Base-by-base conservation (phyloP, 2,329 filamentous ascomycete species). In the Fusarium mangiferae region DNA sequence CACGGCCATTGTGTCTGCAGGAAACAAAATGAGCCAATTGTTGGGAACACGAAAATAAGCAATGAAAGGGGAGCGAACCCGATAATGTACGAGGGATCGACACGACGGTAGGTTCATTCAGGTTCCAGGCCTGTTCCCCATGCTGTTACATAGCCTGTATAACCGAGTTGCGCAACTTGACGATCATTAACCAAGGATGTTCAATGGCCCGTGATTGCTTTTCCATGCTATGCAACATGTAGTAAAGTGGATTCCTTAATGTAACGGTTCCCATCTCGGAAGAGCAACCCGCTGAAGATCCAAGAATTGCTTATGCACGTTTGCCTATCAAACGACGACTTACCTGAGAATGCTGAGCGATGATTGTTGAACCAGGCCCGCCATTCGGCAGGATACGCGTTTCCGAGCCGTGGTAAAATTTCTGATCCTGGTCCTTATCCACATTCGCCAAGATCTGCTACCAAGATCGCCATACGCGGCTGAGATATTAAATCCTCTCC, bases 161-260 rank as follows among this genome's bases (percentile, higher is more conserved):
- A 64, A 28, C 44, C 28, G 26, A 45, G 18, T 39, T 62, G 46
- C 57, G 46, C 45, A 49, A 42, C 28, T 45, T 11, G 45, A 28
- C 26, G 59, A 70, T 70, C 66, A 33, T 58, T 38, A 59, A 59
- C 67, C 59, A 15, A 66, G 59, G 22, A 38, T 24, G 67, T 44
- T 9, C 10, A 66, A 48, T 59, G 36, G 52, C 42, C 67, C 46
- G 66, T 70, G 41, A 66, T 70, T 70, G 9, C 42, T 54, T 44
- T 54, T 44, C 5, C 17, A 41, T 66, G 62, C 22, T 26, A 55
- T 55, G 30, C 38, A 42, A 20, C 10, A 20, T 49, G 36, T 35
- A 44, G 36, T 9, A 1, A 15, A 55, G 66, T 49, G 64, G 66
- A 28, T 41, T 39, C 1, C 6, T 17, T 9, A n/a, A 41, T 35